A percentile compares a stretch with the other conserved stretches of the same genome.
Conservation (phyloP, 805 yeast genomes). For the Helenozyma baotianmanensis region DNA sequence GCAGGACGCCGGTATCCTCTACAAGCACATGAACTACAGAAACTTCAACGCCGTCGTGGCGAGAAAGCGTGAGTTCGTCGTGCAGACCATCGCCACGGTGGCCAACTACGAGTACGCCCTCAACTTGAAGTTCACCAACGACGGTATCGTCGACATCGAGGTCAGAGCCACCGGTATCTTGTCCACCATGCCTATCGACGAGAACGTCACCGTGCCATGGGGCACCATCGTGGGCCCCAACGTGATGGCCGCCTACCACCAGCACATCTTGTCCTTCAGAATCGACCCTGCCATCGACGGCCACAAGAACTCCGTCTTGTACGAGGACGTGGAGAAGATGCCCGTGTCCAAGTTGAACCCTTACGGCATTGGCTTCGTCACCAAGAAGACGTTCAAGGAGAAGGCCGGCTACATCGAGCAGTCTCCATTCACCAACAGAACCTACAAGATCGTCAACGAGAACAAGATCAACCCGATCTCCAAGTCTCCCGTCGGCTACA, state of each 20-base stretch:
- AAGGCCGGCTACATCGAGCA: conserved; percentile 70
- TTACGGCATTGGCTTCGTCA: conserved; percentile 63
- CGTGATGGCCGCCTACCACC: conserved; percentile 81
- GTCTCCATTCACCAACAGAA: conserved; percentile 70
- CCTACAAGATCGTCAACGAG: conserved; percentile 73
- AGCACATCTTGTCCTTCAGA: conserved; percentile 74
- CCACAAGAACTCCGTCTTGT: conserved; percentile 67
- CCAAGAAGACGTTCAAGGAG: conserved; percentile 61
- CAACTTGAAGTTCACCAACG: conserved; percentile 69
- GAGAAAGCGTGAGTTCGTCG: conserved; percentile 73
- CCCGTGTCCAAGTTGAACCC: conserved; percentile 55
- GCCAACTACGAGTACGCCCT: conserved; percentile 79
- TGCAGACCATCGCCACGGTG: conserved; percentile 79
- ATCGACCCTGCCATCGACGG: conserved; percentile 83
- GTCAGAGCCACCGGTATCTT: conserved; percentile 84
- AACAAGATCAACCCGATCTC: conserved; percentile 64
- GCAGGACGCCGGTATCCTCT: conserved; percentile 71
- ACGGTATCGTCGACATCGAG: conserved; percentile 73
- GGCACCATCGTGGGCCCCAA: conserved; percentile 78
- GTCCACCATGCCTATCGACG: conserved; percentile 79
- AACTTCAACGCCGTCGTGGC: conserved; percentile 65
- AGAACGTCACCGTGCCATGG: conserved; percentile 60
- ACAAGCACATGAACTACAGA: conserved; percentile 78
- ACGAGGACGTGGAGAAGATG: conserved; percentile 64
- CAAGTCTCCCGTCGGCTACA: conserved; percentile 71